Conservation (phyloP, 306 rosid genomes). For the Adenanthera pavonina region DNA sequence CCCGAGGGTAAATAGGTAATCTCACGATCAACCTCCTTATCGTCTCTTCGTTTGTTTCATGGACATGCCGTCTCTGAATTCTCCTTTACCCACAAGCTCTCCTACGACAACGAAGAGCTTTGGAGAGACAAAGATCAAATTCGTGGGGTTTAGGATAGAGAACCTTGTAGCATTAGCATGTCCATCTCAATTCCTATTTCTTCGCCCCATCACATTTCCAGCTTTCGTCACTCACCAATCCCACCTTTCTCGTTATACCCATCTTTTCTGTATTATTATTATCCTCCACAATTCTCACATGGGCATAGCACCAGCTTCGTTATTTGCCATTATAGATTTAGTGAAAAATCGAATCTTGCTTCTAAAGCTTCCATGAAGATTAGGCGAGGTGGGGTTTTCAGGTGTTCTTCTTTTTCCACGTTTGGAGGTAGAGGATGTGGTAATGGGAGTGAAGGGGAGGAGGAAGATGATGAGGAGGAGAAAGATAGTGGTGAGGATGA, state of each 20-base stretch:
- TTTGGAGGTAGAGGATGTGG: conserved; percentile 23
- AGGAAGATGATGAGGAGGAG: conserved; percentile 40
- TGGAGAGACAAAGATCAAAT: neutral
- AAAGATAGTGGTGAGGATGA: conserved; percentile 37
- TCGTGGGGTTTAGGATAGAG: neutral
- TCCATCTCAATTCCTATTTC: conserved; percentile 43
- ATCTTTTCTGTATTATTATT: conserved; percentile 32
- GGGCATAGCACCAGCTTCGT: neutral
- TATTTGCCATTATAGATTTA: conserved; percentile 41
- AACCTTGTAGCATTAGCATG: conserved; percentile 18
- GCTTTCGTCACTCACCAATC: conserved; percentile 28
- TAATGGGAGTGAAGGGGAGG: conserved; percentile 42
- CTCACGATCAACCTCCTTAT: neutral
- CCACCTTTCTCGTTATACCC: conserved; percentile 36
- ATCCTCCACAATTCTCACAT: conserved; percentile 19
- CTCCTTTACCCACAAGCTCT: neutral
- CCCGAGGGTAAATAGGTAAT: neutral
- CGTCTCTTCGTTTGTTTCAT: neutral
- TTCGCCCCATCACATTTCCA: conserved; percentile 44
- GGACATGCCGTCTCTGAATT: neutral
- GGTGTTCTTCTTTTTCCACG: conserved; percentile 35
- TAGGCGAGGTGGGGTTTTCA: conserved; percentile 26
- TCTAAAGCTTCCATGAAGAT: conserved; percentile 35
- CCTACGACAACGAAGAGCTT: neutral
- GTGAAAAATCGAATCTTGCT: neutral